Percentiles rank a stretch among this genome's conserved stretches.
Evolutionary conservation across 202 grass and related monocot genomes (phyloP).

Genomic region (Digitaria exilis): DNA sequence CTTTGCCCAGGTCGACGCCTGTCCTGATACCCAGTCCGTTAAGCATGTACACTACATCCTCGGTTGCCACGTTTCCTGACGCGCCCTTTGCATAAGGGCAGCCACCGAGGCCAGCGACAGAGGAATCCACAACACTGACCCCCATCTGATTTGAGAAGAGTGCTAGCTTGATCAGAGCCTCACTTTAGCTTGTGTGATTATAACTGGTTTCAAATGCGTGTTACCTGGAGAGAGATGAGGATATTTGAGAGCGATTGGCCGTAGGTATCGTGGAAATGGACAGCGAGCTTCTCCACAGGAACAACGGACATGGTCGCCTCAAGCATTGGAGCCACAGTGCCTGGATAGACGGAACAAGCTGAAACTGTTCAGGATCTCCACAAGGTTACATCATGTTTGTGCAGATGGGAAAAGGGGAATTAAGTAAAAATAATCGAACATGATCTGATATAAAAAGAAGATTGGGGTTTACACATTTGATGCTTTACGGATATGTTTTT

Average conservation of each 20-base stretch:
- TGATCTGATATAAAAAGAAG: neutral
- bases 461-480: neutral
- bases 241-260: constrained; percentile 90
- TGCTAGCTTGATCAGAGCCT: neutral
- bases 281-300: constrained; percentile 85
- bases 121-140: constrained; percentile 67
- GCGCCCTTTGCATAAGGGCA: constrained; percentile 90
- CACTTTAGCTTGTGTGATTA: neutral
- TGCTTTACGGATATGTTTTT: neutral
- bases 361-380: neutral
- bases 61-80: constrained; percentile 78
- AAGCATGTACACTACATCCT: constrained; percentile 92
- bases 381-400: neutral
- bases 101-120: constrained; percentile 72
- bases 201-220: neutral
- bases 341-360: constrained; percentile 22
- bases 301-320: constrained; percentile 65
- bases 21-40: constrained; percentile 74
- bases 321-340: constrained; percentile 79
- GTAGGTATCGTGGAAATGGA: constrained; percentile 99
- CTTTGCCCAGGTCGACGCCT: constrained; percentile 58
- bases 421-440: neutral
- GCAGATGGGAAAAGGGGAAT: neutral
- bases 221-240: constrained; percentile 85
- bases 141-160: constrained; percentile 70